A percentile compares a stretch with the other conserved stretches of the same genome.
These are phyloP conservation scores for Trifolium repens DNA, from an alignment of 306 rosid species.

Conservation along the genomic window DNA sequence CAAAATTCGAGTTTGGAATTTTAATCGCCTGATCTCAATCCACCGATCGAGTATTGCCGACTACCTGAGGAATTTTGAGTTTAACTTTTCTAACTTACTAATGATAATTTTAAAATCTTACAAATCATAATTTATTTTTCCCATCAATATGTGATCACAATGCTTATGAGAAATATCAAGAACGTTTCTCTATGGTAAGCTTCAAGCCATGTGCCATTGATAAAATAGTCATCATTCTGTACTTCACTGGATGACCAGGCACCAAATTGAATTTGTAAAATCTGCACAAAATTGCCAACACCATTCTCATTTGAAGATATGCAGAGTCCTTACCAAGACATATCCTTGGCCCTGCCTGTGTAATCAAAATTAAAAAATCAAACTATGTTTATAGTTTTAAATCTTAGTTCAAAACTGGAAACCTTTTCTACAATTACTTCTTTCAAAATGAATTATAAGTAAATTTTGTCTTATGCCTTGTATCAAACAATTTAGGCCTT, in stretches of 20 bases:
- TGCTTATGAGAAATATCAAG: conserved; percentile 28
- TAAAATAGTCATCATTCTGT: conserved; percentile 91
- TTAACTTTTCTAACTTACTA: too few species aligned
- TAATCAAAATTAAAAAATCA: conserved; percentile 17
- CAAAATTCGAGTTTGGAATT: too few species aligned
- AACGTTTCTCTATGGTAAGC: conserved; percentile 62
- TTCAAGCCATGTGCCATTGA: conserved; percentile 92
- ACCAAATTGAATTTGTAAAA: conserved; percentile 81
- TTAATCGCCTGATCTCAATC: too few species aligned
- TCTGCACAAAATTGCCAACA: conserved; percentile 80
- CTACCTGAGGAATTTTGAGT: too few species aligned
- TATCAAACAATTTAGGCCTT: too few species aligned
- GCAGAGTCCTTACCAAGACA: conserved; percentile 98
- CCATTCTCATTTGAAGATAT: conserved; percentile 94
- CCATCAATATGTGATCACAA: conserved; percentile 6
- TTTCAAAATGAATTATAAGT: too few species aligned
- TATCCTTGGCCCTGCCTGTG: conserved; percentile 87
- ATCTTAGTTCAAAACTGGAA: not conserved
- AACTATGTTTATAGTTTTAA: not conserved
- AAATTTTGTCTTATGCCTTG: too few species aligned
- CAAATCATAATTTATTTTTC: not conserved
- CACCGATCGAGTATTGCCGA: too few species aligned
- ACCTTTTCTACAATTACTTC: too few species aligned
- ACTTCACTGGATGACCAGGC: conserved; percentile 67
- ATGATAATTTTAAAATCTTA: not conserved